A percentile compares a stretch with the other conserved stretches of the same genome.
Conservation (phyloP, 208 protist species). For the Acanthamoeba rhysodes region DNA sequence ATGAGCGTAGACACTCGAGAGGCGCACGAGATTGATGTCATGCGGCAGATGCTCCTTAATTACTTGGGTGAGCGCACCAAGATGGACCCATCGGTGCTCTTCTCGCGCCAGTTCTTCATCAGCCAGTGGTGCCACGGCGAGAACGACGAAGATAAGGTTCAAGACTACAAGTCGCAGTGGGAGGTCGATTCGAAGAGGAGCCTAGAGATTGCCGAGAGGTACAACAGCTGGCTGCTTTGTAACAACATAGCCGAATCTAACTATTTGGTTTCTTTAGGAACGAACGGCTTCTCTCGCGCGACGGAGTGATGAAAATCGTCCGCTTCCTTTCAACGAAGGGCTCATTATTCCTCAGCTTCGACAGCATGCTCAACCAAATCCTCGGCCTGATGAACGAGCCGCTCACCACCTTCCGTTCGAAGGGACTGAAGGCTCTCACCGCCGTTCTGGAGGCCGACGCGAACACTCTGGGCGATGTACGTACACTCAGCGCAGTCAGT, state of each 20-base stretch:
- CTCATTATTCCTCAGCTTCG: slow-evolving; percentile 54
- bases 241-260: no score
- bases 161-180: slow-evolving; percentile 75
- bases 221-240: background rate
- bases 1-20: background rate
- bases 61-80: slow-evolving; percentile 59
- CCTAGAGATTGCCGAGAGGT: slow-evolving; percentile 32
- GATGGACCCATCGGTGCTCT: slow-evolving; percentile 43
- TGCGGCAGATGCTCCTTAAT: slow-evolving; percentile 63
- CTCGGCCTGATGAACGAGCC: slow-evolving; percentile 56
- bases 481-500: background rate
- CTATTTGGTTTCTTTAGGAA: background rate
- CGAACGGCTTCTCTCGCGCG: slow-evolving; percentile 39
- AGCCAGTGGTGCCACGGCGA: slow-evolving; percentile 63
- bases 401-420: slow-evolving; percentile 69
- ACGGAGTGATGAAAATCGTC: slow-evolving; percentile 70
- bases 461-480: slow-evolving; percentile 58
- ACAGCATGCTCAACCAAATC: slow-evolving; percentile 63
- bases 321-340: slow-evolving; percentile 66
- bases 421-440: slow-evolving; percentile 65
- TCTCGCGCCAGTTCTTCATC: slow-evolving; percentile 74
- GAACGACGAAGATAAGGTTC: slow-evolving; percentile 26
- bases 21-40: slow-evolving; percentile 35
- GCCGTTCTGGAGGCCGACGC: slow-evolving; percentile 46
- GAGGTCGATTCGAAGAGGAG: slow-evolving; percentile 47